phyloP scores from a whole-genome alignment of 2,329 filamentous ascomycete genomes.

The Apiospora saccharicola region DNA sequence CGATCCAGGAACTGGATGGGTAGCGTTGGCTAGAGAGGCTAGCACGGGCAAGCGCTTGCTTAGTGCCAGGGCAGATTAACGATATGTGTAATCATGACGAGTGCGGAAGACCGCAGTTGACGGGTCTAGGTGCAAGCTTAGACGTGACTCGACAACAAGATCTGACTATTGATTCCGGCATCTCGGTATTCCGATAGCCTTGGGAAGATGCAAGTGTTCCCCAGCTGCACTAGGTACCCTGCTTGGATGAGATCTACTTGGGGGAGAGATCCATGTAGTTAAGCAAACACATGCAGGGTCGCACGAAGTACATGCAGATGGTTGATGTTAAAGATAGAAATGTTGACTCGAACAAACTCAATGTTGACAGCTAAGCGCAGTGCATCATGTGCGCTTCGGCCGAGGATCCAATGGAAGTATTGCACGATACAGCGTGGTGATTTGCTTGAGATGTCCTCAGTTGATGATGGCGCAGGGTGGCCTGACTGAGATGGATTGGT shows the following conservation, averaged over 20 bases:
- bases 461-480: background rate
- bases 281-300: background rate
- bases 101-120: background rate
- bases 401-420: background rate
- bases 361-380: background rate
- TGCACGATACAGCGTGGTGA: background rate
- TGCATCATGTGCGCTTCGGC: background rate
- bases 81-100: slow-evolving; percentile 1
- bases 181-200: background rate
- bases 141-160: background rate
- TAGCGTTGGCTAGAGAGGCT: slow-evolving; percentile 7
- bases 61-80: background rate
- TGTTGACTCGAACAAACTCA: background rate
- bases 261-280: background rate
- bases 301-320: background rate
- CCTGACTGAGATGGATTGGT: slow-evolving; percentile 6
- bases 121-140: background rate
- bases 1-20: background rate
- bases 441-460: background rate
- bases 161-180: background rate
- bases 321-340: slow-evolving; percentile 12
- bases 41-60: background rate
- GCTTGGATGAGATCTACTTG: background rate
- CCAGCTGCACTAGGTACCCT: background rate
- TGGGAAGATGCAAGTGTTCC: background rate